Evolutionary conservation across 306 rosid genomes (phyloP), one percentile per base, ranked within the genome.

Genomic region (Dalbergia oliveri): DNA sequence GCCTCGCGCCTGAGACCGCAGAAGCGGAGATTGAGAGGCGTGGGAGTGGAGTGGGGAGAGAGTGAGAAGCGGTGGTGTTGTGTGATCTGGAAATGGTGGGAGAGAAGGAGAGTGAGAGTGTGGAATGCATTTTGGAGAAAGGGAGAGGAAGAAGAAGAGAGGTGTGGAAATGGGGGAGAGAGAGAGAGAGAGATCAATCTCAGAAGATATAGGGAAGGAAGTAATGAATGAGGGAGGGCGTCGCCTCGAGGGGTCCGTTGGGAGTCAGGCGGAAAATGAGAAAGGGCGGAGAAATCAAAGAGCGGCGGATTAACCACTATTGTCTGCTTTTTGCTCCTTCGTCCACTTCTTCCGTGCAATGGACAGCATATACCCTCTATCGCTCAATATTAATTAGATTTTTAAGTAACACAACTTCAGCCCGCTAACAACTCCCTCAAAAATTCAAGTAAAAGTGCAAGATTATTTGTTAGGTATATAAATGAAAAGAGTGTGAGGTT

Each of bases 1-100:
- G 88, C 94, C 90, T 93, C 94, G 35, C 90, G 85, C 33, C 92
- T 61, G 58, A 96, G 86, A 15, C 97, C 99, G 75, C 99, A 96
- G 86, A 93, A 93, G 7, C 94, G 93, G 78, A 93, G 93, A 58
- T 89, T 89, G 66, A 86, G 75, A 37, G 89, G 92, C 75, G 64
- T 83, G 9, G 64, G 66, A 2, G 81, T 41, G 50, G 73, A 23
- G 69, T 69, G 5, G 79, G 80, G 10, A 72, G 43, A 31, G 81
- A 60, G 61, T 56, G 57, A 11, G 69, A 49, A 10, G 53, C 1
- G 53, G 23, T 54, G 45, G 60, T 56, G 70, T 44, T 53, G 51
- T 72, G 84, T 78, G 97, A 84, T 89, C 90, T 82, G 82, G 88
- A 84, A 62, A 90, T 37, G 21, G 66, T 83, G 41, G 94, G 81